phyloP scores from a whole-genome alignment of 495 filamentous ascomycete genomes.

The Aspergillus cristatus region DNA sequence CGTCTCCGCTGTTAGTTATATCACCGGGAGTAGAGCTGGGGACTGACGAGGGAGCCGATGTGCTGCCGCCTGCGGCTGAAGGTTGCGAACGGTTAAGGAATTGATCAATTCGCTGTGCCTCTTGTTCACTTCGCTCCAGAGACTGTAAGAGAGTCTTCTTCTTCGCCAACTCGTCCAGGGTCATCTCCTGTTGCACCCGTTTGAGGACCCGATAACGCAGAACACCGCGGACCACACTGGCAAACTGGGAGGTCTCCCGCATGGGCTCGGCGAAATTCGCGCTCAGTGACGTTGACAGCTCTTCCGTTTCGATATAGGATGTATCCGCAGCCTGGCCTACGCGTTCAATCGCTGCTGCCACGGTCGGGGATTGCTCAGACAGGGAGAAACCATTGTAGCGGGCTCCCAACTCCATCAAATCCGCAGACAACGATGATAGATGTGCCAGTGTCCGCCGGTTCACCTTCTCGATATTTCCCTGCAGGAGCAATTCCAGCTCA shows the following conservation, averaged over 20 bases:
- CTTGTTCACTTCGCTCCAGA: slow-evolving; percentile 78
- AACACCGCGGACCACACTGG: slow-evolving; percentile 82
- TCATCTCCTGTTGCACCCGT: slow-evolving; percentile 95
- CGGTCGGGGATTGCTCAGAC: slow-evolving; percentile 76
- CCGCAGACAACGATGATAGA: slow-evolving; percentile 68
- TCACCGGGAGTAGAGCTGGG: slow-evolving; percentile 47
- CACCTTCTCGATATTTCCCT: slow-evolving; percentile 90
- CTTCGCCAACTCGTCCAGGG: slow-evolving; percentile 75
- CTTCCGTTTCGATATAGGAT: slow-evolving; percentile 92
- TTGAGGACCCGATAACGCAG: slow-evolving; percentile 84
- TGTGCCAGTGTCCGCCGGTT: slow-evolving; percentile 85
- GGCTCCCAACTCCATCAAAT: slow-evolving; percentile 85
- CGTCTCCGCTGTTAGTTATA: slow-evolving; percentile 32
- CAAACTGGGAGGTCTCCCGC: slow-evolving; percentile 94
- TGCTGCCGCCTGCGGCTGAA: slow-evolving; percentile 27
- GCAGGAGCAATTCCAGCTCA: slow-evolving; percentile 76
- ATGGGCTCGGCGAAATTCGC: slow-evolving; percentile 94
- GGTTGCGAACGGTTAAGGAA: slow-evolving; percentile 65
- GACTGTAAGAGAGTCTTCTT: slow-evolving; percentile 72
- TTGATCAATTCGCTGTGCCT: slow-evolving; percentile 85
- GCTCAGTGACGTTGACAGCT: slow-evolving; percentile 71
- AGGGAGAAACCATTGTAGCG: slow-evolving; percentile 95
- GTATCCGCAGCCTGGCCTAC: slow-evolving; percentile 91
- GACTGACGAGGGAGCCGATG: slow-evolving; percentile 54
- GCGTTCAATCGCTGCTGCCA: slow-evolving; percentile 90